Base-by-base conservation (phyloP, 1,284 basidiomycete genomes). In the Trichosporon sp. region DNA sequence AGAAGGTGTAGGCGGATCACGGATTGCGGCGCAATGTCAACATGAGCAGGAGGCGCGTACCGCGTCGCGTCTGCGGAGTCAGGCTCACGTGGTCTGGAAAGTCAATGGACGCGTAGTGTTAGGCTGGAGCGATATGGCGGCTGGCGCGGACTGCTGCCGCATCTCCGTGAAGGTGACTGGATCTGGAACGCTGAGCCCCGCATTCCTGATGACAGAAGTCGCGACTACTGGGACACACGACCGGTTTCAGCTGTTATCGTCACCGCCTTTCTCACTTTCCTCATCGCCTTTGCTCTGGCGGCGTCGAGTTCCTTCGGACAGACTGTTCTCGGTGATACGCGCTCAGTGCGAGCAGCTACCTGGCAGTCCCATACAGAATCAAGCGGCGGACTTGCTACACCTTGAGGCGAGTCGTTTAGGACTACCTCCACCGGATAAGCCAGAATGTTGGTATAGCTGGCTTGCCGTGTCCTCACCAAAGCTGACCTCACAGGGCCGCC, bases 401-500 rank as follows among this genome's bases (percentile, higher is more conserved):
- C 27, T 8, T 6, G 27, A 4, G 25, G n/a, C n/a, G n/a, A n/a
- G n/a, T n/a, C n/a, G n/a, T n/a, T n/a, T 14, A n/a, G 36, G 36
- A 13, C 58, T 21, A 40, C 40, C 58, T 59, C 58, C 40, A 44
- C 58, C 40, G 27, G 5, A 9, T 11, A 9, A 14, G 29, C 58
- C 23, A 31, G 14, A 27, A 59, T 54, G 49, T 54, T n/a, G 19
- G 32, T 34, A 9, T 14, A 33, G n/a, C 23, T 60, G 3, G 1
- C 21, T 46, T 16, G 19, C 14, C 9, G 7, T 14, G 16, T 8
- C 11, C 3, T 13, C 57, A 13, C 37, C 21, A 21, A 2, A 29
- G 40, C 33, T 56, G 11, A 69, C 57, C n/a, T n/a, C 19, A 10
- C 70, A 95, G 93, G 92, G 89, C 92, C 23, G 85, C 85, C 63